Evolutionary conservation across 306 rosid species (phyloP).

Genomic region (Cyamopsis tetragonoloba): DNA sequence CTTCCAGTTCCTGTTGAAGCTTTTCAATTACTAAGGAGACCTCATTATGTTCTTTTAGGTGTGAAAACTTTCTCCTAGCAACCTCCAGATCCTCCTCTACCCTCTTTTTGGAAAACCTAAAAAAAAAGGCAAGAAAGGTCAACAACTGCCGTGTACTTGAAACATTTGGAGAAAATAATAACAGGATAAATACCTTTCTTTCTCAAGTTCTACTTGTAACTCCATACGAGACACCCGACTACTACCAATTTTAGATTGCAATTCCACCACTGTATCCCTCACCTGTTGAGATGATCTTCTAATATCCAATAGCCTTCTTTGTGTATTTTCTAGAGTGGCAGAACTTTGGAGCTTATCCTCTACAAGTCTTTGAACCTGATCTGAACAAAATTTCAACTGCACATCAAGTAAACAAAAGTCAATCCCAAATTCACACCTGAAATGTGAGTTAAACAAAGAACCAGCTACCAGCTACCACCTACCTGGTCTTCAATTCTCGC

Average conservation of each 20-base stretch:
- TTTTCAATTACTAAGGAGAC: conserved; percentile 66
- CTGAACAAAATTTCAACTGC: conserved; percentile 75
- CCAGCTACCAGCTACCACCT: conserved; percentile 19
- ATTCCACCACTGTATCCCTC: conserved; percentile 50
- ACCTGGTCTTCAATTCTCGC: conserved; percentile 89
- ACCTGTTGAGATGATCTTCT: conserved; percentile 61
- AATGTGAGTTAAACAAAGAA: conserved; percentile 8
- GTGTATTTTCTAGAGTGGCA: conserved; percentile 48
- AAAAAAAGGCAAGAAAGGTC: conserved; percentile 6
- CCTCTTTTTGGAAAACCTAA: conserved; percentile 75
- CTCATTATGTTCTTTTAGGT: conserved; percentile 61
- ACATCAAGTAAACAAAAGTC: conserved; percentile 29
- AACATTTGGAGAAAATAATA: background rate
- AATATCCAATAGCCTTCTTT: conserved; percentile 60
- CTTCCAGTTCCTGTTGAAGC: conserved; percentile 83
- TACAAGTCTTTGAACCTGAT: conserved; percentile 53
- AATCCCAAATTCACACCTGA: conserved; percentile 12
- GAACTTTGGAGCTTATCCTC: conserved; percentile 61
- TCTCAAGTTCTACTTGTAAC: conserved; percentile 71
- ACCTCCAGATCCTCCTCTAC: conserved; percentile 71
- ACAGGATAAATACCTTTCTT: conserved; percentile 58
- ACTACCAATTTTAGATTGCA: conserved; percentile 53
- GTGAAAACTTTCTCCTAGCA: conserved; percentile 58
- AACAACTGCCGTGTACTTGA: background rate
- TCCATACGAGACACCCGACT: conserved; percentile 53